Evolutionary conservation across 345 rosid genomes (phyloP), one percentile per base, ranked within the genome.

Genomic region (Eucalyptus lansdowneana): DNA sequence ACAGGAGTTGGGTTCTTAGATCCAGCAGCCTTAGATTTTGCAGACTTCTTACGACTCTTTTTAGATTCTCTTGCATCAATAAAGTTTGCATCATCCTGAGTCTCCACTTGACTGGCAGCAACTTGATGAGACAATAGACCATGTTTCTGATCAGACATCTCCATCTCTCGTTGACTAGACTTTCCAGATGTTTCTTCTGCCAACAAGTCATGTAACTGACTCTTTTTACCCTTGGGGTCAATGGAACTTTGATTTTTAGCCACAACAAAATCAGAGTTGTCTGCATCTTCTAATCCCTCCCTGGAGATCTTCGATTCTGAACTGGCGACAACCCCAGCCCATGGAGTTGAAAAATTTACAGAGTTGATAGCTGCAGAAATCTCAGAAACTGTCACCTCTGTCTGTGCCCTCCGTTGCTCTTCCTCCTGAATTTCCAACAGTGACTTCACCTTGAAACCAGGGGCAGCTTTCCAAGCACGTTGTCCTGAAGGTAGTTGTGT

Each of bases 391-490:
- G 92, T 89, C 60, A 92, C 89, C 92, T 95, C 97, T 9, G 91
- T 90, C 91, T 93, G 96, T 42, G 94, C 94, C 90, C 87, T 96
- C 94, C 92, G 95, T 90, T 96, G 96, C 91, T 98, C 99, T 90
- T 98, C 99, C 94, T 93, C 94, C 91, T 98, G 99, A 93, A 98
- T 98, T 93, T 98, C 99, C 93, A 98, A 91, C 90, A 98, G 91
- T 50, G 99, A 97, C 94, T 95, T 98, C 25, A 98, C 94, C 93
- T 94, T 98, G 93, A 96, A 94, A 91, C 99, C 99, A 81, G 98
- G 99, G 90, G 99, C 99, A 94, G 97, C 97, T 93, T 95, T 97
- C 99, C 99, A 98, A 87, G 97, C 99, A 86, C 96, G 91, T 87
- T 93, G 94, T 50, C 90, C 93, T 7, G 94, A 88, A 87, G 91